A percentile compares a stretch with the other conserved stretches of the same genome.
These are phyloP conservation scores for Gamsiella multidivaricata DNA, from an alignment of 192 early-diverging fungal species.

Conservation along the genomic window DNA sequence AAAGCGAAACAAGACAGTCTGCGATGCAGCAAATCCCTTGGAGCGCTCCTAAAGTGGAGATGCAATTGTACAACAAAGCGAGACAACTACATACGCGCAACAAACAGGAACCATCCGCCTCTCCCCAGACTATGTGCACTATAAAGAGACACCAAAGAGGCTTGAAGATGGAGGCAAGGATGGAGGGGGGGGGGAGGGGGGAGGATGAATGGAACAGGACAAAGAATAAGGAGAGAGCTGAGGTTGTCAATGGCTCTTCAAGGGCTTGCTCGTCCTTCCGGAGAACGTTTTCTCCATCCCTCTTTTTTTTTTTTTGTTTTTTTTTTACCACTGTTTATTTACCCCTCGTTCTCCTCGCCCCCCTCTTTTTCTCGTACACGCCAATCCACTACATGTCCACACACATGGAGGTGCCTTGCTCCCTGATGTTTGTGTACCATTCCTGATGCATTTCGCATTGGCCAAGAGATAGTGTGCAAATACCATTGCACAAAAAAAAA, in stretches of 20 bases:
- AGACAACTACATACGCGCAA: not conserved
- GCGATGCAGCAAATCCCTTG: not conserved
- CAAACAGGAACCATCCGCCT: too few relatives aligned
- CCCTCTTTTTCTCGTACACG: not conserved
- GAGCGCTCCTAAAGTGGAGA: not conserved
- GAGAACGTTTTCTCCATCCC: not conserved
- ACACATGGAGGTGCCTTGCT: not conserved
- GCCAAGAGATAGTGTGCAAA: slow-evolving; percentile 18
- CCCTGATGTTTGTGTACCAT: slow-evolving; percentile 38
- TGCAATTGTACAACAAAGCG: too few relatives aligned
- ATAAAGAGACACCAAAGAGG: too few relatives aligned
- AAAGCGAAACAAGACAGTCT: not conserved
- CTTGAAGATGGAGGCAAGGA: too few relatives aligned
- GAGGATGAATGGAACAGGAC: too few relatives aligned
- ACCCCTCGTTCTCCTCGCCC: slow-evolving; percentile 1
- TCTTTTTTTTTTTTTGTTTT: not conserved
- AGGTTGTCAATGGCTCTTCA: too few relatives aligned
- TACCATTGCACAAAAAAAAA: slow-evolving; percentile 29
- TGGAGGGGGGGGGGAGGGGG: too few relatives aligned
- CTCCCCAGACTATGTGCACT: too few relatives aligned
- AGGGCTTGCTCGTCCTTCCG: too few relatives aligned
- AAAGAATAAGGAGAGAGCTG: too few relatives aligned
- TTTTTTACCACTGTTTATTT: not conserved
- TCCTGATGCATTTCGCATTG: slow-evolving; percentile 44
- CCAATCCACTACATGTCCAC: not conserved